phyloP scores from a whole-genome alignment of 2,329 filamentous ascomycete genomes.

The Aspergillus texensis region DNA sequence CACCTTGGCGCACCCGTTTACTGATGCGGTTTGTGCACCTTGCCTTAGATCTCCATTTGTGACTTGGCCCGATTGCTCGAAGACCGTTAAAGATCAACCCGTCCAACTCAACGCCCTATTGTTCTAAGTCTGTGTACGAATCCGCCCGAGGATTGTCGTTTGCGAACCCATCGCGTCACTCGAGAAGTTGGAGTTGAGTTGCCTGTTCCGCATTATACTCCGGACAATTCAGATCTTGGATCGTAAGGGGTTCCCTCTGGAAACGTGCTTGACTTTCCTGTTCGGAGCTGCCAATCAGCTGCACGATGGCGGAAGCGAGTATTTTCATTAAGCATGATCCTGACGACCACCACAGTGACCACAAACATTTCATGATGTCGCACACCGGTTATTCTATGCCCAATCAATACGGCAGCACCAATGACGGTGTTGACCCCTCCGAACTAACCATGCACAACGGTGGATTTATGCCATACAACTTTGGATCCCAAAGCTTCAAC shows the following conservation, averaged over 20 bases:
- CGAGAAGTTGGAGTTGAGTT: neutral
- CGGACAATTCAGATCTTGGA: constrained; percentile 15
- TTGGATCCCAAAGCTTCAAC: constrained; percentile 70
- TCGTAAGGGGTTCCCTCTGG: constrained; percentile 24
- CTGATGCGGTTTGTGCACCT: neutral
- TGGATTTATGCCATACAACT: constrained; percentile 59
- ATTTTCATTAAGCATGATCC: constrained; percentile 70
- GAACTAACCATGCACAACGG: constrained; percentile 71
- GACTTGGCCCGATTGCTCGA: neutral
- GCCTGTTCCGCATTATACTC: neutral
- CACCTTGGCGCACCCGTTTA: constrained; percentile 2
- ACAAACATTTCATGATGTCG: constrained; percentile 51
- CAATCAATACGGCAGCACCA: constrained; percentile 57
- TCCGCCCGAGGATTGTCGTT: neutral
- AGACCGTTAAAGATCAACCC: neutral
- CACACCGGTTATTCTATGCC: constrained; percentile 55
- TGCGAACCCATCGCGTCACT: neutral
- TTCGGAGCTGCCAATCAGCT: constrained; percentile 18
- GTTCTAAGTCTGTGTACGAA: neutral
- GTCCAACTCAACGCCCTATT: neutral
- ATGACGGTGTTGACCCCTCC: constrained; percentile 76
- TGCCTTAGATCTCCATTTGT: neutral
- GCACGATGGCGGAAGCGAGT: constrained; percentile 57
- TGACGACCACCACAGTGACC: constrained; percentile 62
- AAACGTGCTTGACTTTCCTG: constrained; percentile 9